Percentiles rank a stretch among this genome's conserved stretches.
phyloP scores from a whole-genome alignment of 1,284 basidiomycete genomes.

The Microbotryomycetes sp. region DNA sequence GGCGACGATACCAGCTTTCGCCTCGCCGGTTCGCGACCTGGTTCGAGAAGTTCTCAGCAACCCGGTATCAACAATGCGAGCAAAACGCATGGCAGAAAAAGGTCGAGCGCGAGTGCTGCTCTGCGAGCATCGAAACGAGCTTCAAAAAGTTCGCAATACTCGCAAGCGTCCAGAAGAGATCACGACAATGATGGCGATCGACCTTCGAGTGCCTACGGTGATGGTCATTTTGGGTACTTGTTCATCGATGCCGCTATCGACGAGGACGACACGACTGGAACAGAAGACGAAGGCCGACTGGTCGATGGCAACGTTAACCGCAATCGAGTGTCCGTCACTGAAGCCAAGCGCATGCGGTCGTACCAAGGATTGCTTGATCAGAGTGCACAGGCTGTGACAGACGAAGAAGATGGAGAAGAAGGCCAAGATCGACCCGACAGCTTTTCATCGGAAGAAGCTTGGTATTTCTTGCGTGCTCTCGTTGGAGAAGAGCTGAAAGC shows the following conservation, averaged over 20 bases:
- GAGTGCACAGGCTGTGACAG: too few species aligned
- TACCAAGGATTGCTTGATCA: background rate
- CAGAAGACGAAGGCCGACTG: background rate
- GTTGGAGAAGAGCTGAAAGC: constrained; percentile 20
- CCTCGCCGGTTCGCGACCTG: background rate
- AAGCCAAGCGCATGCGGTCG: background rate
- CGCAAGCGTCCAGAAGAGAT: background rate
- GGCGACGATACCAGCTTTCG: background rate
- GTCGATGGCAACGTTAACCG: background rate
- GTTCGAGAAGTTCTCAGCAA: background rate
- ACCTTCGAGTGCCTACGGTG: background rate
- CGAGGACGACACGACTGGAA: background rate
- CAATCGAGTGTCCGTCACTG: background rate
- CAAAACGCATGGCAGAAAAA: background rate
- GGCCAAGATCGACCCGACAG: background rate
- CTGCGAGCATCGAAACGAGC: background rate
- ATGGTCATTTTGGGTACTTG: background rate
- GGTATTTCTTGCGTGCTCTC: constrained; percentile 24
- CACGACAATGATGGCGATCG: too few species aligned
- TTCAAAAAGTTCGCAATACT: background rate
- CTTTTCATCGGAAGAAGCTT: constrained; percentile 16
- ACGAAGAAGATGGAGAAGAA: background rate
- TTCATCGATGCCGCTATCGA: background rate
- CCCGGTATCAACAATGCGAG: background rate
- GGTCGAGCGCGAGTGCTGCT: background rate